Percentiles rank a stretch among this genome's conserved stretches.
Conservation (phyloP, 768 basidiomycete species). For the Plicaturopsis crispa region DNA sequence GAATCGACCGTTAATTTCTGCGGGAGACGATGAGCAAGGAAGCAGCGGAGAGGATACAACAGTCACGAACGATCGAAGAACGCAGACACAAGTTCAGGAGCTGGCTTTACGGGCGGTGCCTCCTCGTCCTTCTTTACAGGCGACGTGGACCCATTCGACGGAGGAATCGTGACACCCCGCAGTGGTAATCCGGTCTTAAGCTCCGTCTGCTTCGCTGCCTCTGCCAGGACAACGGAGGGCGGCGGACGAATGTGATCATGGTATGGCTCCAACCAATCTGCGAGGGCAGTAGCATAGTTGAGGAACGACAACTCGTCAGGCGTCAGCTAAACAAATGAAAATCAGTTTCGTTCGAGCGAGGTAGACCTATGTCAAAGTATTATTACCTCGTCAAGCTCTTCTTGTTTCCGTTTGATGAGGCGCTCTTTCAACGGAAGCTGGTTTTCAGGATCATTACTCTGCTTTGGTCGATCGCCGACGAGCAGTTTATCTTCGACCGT, state of each 20-base stretch:
- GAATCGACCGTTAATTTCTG: conserved; percentile 54
- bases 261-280: conserved; percentile 72
- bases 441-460: conserved; percentile 39
- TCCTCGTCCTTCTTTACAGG: conserved; percentile 66
- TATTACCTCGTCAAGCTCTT: conserved; percentile 48
- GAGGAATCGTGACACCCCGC: conserved; percentile 52
- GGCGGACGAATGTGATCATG: conserved; percentile 70
- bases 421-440: conserved; percentile 52
- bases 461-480: conserved; percentile 74
- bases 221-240: conserved; percentile 61
- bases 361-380: conserved; percentile 2
- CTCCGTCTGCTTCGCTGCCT: conserved; percentile 66
- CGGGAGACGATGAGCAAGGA: background rate
- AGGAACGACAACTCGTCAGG: conserved; percentile 50
- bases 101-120: conserved; percentile 53
- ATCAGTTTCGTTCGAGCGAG: conserved; percentile 6
- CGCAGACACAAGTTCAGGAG: conserved; percentile 41
- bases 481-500: conserved; percentile 75
- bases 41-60: background rate
- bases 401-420: conserved; percentile 37
- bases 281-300: conserved; percentile 52
- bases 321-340: conserved; percentile 44
- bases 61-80: conserved; percentile 55
- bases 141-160: conserved; percentile 34
- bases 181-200: conserved; percentile 63